Percentiles rank a stretch among this genome's conserved stretches.
Evolutionary conservation across 352 stramenopile species (phyloP).

Genomic region (Chrysophaeum taylorii): DNA sequence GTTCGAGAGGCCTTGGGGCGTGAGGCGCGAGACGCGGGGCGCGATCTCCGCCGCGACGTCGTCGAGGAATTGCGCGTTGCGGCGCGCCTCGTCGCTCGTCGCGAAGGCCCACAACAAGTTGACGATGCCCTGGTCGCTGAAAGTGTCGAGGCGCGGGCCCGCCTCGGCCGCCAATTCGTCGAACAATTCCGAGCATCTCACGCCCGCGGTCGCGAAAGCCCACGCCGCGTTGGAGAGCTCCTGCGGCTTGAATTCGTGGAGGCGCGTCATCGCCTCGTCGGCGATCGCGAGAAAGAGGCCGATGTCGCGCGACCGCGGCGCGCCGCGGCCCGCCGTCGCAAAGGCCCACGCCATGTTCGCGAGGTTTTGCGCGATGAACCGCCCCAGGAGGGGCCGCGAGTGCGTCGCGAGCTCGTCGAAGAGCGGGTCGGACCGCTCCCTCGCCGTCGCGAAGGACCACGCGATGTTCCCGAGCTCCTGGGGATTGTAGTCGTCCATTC

Average conservation of each 20-base stretch:
- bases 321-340: too few species aligned
- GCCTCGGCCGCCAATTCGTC: background rate
- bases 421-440: too few species aligned
- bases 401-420: too few species aligned
- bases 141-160: background rate
- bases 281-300: background rate
- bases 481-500: conserved; percentile 39
- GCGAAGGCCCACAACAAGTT: conserved; percentile 9
- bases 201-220: conserved; percentile 1
- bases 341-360: too few species aligned
- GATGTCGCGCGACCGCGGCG: too few species aligned
- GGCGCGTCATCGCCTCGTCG: background rate
- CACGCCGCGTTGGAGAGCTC: conserved; percentile 32
- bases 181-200: background rate
- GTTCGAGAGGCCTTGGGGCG: conserved; percentile 45
- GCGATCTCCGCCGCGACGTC: background rate
- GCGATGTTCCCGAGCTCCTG: conserved; percentile 46
- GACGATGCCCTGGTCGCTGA: background rate
- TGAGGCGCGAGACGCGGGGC: conserved; percentile 30
- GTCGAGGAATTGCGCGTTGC: conserved; percentile 22
- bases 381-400: too few species aligned
- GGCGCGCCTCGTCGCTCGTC: background rate
- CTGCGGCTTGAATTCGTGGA: conserved; percentile 44
- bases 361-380: too few species aligned
- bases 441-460: conserved; percentile 48